Base-by-base conservation (phyloP, 2,329 filamentous ascomycete species). In the Drechslera avenae region DNA sequence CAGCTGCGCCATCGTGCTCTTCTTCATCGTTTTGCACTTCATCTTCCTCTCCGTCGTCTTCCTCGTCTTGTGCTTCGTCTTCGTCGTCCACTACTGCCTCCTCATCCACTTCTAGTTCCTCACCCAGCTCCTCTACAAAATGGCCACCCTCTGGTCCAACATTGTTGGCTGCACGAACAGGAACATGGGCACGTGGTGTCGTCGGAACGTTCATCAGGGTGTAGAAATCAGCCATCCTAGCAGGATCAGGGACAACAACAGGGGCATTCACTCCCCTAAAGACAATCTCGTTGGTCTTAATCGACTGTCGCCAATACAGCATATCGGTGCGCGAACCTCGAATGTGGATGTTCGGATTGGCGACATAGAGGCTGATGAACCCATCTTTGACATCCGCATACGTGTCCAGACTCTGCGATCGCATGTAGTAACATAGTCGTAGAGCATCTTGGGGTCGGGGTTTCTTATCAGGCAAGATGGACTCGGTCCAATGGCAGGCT, bases 381-480 rank as follows among this genome's bases (percentile, higher is more conserved):
- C 32, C 31, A n/a, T 44, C n/a, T 1, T 45, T 49, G 42, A 66
- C 12, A 23, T 19, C 31, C 2, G 54, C 56, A 33, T 60, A 68
- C 2, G 60, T 64, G 17, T 65, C 57, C 45, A 62, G 63, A 23
- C 60, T 58, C 3, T 56, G 48, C 1, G 53, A 57, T 40, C 68
- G 66, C 66, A 71, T 68, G 46, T 68, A 71, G 57, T 69, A 70
- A 60, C 67, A 69, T 1, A 69, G 45, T 3, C 56, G 50, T 5
- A 69, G 40, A 6, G 63, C 68, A 17, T 68, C 58, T 19, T 50
- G 34, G 9, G 59, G 51, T 9, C 12, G 42, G 2, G 63, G 57
- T 9, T 14, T 19, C 13, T 42, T 35, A 23, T 19, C n/a, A 3
- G 30, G 33, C 2, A 53, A 47, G 14, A 60, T 64, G 4, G 21